A percentile compares a stretch with the other conserved stretches of the same genome.
phyloP scores from a whole-genome alignment of 73 alveolate species.

The Urostyla sp. region DNA sequence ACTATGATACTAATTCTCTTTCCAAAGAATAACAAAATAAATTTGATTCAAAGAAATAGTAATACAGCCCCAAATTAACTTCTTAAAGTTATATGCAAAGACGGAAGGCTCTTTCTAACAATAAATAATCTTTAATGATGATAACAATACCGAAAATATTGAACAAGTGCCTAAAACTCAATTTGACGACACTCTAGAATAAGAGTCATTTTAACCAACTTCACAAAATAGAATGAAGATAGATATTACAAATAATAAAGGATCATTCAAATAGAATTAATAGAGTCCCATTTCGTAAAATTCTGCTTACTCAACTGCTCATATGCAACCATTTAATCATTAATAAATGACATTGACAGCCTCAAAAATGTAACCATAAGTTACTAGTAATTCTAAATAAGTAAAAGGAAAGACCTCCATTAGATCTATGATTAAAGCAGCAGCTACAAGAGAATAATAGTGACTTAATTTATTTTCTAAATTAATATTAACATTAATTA shows the following conservation, averaged over 20 bases:
- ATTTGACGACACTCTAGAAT: too few species aligned
- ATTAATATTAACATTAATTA: too few species aligned
- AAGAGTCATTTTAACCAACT: too few species aligned
- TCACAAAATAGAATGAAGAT: conserved; percentile 24
- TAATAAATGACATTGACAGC: conserved; percentile 1
- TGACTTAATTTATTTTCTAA: too few species aligned
- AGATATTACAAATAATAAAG: not conserved
- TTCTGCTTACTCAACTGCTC: not conserved
- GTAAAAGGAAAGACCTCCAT: conserved; percentile 18
- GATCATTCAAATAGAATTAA: not conserved
- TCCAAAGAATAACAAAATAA: too few species aligned
- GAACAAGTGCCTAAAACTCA: too few species aligned
- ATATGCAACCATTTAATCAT: not conserved
- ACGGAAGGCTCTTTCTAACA: not conserved
- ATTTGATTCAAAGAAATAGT: not conserved
- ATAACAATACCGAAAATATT: not conserved
- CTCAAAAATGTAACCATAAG: not conserved
- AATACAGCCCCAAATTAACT: not conserved
- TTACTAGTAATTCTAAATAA: not conserved
- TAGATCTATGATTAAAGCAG: conserved; percentile 18
- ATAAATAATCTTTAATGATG: not conserved
- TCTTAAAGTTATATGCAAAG: not conserved
- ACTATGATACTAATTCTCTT: too few species aligned
- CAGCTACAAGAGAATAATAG: conserved; percentile 28
- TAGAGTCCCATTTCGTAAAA: conserved; percentile 3